Base-by-base conservation (phyloP, 2,329 filamentous ascomycete species). In the Corinectria fuckeliana region DNA sequence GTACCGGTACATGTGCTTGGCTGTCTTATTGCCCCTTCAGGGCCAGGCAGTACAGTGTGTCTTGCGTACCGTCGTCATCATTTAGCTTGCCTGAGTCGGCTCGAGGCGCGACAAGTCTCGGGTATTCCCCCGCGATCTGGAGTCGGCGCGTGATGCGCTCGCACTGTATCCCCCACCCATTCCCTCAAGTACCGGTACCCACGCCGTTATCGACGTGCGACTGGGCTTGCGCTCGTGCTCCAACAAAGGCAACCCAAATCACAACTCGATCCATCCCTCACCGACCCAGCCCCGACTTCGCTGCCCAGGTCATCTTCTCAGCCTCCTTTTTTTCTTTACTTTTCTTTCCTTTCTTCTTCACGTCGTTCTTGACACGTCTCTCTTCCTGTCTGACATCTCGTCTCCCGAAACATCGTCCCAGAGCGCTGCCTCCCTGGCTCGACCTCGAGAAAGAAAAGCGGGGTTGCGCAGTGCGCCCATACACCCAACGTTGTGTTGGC, bases 271-370 rank as follows among this genome's bases (percentile, higher is more conserved):
- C 60, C 58, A 62, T 61, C 57, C 49, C 58, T 62, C 52, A 60
- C 66, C 52, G 53, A 61, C 50, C 58, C 61, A 62, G 52, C 57
- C 68, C 68, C 68, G 68, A 65, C 61, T 69, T 71, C 67, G 63
- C 62, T 65, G 52, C 45, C 45, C 56, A 53, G 30, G 39, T 20
- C 50, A 44, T 61, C 54, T 50, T 57, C 51, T 44, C 51, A 58
- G 56, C 58, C 55, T 68, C 60, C 36, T 57, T 48, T 63, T 58
- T 59, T 57, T n/a, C n/a, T 62, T 56, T 63, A 50, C 11, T 60
- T 62, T 56, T 63, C 48, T 8, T 60, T 36, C 25, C 30, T 20
- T 39, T 57, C 58, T 54, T 39, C 39, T 26, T 63, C 38, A 50
- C 49, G 58, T 56, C 32, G 21, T 50, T 53, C 52, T 42, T n/a